phyloP scores from a whole-genome alignment of 179 eudicot genomes.

The Drosera spatulata region DNA sequence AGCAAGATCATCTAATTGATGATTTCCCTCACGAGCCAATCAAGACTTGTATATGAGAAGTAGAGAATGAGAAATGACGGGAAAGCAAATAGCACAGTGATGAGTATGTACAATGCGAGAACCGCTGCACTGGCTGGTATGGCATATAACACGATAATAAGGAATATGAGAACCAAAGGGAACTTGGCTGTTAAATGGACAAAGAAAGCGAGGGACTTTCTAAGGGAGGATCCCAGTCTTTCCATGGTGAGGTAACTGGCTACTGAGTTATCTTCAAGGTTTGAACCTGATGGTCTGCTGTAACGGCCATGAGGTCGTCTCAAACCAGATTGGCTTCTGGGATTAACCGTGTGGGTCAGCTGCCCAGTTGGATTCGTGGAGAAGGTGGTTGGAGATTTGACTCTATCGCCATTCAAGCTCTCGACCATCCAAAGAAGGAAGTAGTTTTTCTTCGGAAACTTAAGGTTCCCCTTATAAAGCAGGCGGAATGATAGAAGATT shows the following conservation, averaged over 20 bases:
- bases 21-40: slow-evolving; percentile 56
- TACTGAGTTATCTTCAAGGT: slow-evolving; percentile 4
- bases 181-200: slow-evolving; percentile 40
- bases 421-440: slow-evolving; percentile 65
- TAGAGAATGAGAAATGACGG: slow-evolving; percentile 51
- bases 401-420: slow-evolving; percentile 53
- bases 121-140: slow-evolving; percentile 52
- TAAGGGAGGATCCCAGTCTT: slow-evolving; percentile 21
- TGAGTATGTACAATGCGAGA: slow-evolving; percentile 43
- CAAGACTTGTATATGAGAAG: slow-evolving; percentile 53
- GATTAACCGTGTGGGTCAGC: not conserved
- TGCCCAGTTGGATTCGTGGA: slow-evolving; percentile 20
- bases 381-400: slow-evolving; percentile 18
- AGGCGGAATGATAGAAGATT: slow-evolving; percentile 35
- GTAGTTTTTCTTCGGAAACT: slow-evolving; percentile 46
- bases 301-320: slow-evolving; percentile 12
- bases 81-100: slow-evolving; percentile 41
- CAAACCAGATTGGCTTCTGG: not conserved
- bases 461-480: slow-evolving; percentile 31
- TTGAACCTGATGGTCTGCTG: slow-evolving; percentile 5
- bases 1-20: slow-evolving; percentile 10
- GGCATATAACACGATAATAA: slow-evolving; percentile 37
- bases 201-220: slow-evolving; percentile 32
- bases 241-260: slow-evolving; percentile 17
- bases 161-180: slow-evolving; percentile 41